Conservation (phyloP, 2,329 filamentous ascomycete species). For the Botrytis cinerea region DNA sequence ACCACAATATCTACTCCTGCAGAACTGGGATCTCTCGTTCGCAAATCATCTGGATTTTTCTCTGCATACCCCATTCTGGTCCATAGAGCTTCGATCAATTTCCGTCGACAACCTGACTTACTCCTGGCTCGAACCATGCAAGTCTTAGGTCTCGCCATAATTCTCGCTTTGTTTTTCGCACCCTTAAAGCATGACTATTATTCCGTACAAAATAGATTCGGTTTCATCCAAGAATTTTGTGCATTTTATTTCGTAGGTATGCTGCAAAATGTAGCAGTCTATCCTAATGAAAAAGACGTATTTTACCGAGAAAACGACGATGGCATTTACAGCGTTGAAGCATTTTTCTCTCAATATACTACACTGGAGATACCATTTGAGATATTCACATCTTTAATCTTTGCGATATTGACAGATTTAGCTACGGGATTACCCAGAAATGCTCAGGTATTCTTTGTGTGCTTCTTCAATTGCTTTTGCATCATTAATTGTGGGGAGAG, state of each 20-base stretch:
- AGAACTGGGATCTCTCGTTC: conserved; percentile 68
- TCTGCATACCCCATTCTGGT: conserved; percentile 68
- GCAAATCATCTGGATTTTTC: conserved; percentile 61
- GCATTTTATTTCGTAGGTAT: conserved; percentile 76
- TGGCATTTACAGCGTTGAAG: conserved; percentile 68
- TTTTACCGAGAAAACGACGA: conserved; percentile 79
- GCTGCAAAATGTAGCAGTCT: conserved; percentile 76
- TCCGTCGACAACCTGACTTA: conserved; percentile 64
- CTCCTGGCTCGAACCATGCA: conserved; percentile 68
- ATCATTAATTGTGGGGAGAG: conserved; percentile 75
- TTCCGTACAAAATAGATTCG: conserved; percentile 71
- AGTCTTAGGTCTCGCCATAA: conserved; percentile 62
- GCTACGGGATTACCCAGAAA: conserved; percentile 66
- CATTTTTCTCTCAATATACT: conserved; percentile 71
- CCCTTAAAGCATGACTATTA: conserved; percentile 69
- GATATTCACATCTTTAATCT: conserved; percentile 63
- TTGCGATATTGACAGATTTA: conserved; percentile 63
- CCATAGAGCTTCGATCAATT: conserved; percentile 67
- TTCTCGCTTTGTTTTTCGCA: conserved; percentile 70
- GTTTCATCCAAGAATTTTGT: conserved; percentile 71
- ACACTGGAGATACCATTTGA: conserved; percentile 73
- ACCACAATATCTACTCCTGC: conserved; percentile 60
- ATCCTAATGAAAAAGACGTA: conserved; percentile 70
- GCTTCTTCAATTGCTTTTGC: conserved; percentile 69
- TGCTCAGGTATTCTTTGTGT: conserved; percentile 65